Percentiles rank a stretch among this genome's conserved stretches.
Conservation (phyloP, 1,284 basidiomycete species). For the Rhizoctonia solani region DNA sequence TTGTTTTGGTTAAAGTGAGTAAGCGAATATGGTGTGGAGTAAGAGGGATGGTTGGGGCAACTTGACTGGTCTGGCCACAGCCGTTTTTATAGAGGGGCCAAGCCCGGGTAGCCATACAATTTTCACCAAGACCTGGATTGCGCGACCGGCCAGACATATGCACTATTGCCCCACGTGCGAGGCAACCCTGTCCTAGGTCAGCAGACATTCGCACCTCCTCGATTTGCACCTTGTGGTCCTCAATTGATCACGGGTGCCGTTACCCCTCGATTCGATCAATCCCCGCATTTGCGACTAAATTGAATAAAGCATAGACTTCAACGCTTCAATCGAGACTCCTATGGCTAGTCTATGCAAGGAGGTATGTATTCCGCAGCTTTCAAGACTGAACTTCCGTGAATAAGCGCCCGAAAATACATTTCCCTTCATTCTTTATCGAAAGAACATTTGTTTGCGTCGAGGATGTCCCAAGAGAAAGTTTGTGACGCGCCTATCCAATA, state of each 20-base stretch:
- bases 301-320: neutral
- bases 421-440: constrained; percentile 20
- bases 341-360: constrained; percentile 1
- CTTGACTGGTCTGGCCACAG: neutral
- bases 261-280: constrained; percentile 15
- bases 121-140: constrained; percentile 15
- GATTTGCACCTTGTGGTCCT: constrained; percentile 15
- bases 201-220: constrained; percentile 15
- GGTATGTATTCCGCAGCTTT: constrained; percentile 3
- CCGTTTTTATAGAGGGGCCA: constrained; percentile 11
- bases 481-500: neutral
- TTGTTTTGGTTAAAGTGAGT: neutral
- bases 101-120: constrained; percentile 18
- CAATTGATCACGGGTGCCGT: constrained; percentile 27
- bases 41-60: neutral
- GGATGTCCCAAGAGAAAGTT: neutral
- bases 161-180: constrained; percentile 17
- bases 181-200: constrained; percentile 4
- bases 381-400: neutral
- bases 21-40: neutral
- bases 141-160: constrained; percentile 4
- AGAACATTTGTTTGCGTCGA: constrained; percentile 23
- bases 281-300: constrained; percentile 16
- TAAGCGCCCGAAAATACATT: neutral
- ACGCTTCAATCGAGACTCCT: neutral